Base-by-base conservation (phyloP, 768 basidiomycete species). In the Lepiota venenata region DNA sequence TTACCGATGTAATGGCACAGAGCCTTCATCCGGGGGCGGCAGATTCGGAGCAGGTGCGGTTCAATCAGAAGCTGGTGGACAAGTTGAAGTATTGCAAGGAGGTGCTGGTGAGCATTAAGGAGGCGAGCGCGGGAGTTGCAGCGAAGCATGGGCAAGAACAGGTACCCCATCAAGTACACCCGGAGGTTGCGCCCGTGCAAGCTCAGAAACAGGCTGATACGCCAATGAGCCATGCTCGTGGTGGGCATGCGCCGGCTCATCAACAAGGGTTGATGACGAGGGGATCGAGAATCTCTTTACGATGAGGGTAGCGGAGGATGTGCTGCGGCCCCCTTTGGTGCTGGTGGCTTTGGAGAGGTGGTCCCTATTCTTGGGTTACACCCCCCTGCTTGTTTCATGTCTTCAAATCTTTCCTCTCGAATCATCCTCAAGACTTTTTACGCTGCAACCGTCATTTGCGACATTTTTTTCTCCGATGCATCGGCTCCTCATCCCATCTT, bases 11-110 rank as follows among this genome's bases (percentile, higher is more conserved):
- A 50, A 85, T 95, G 78, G 74, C 79, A 1, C 71, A 72, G 18
- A 72, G 84, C 0, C 71, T 77, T 46, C 60, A 66, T 20, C 61
- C 67, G 0, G 37, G 65, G 15, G 68, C 68, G 7, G 62, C 73
- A 16, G 81, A 86, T 52, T 71, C 77, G 4, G 84, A 84, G 14
- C 68, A 81, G 58, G 73, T 75, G 50, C 87, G 85, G 69, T 81
- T 83, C 61, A 74, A 81, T 50, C 79, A 80, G 61, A 78, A 79
- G 50, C 67, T 93, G 35, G 68, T 93, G 29, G 87, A 87, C 58
- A 93, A 93, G 73, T 78, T 93, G 61, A 85, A 85, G 69, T 94
- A 90, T 68, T 91, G 87, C 74, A 87, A 86, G 65, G 92, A 94
- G 66, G 88, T 94, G 32, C 75, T 94, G 45, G 67, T 78, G 51